Percentiles rank a stretch among this genome's conserved stretches.
Evolutionary conservation across 2,329 filamentous ascomycete species (phyloP).

Genomic region (Botrytis paeoniae): DNA sequence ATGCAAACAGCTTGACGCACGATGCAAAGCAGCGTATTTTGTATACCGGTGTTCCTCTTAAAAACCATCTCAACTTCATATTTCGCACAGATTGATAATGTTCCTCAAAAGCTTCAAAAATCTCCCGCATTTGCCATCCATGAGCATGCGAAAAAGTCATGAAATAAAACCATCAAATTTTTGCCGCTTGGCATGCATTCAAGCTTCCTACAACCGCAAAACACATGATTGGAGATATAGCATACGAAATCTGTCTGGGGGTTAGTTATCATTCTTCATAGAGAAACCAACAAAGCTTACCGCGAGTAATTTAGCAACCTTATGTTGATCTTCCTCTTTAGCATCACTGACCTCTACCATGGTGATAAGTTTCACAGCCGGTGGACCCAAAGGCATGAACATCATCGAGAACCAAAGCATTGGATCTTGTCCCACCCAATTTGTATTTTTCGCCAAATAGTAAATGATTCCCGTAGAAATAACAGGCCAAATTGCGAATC

Average conservation of each 20-base stretch:
- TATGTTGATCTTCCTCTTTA: slow-evolving; percentile 42
- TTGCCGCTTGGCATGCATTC: slow-evolving; percentile 36
- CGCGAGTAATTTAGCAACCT: slow-evolving; percentile 45
- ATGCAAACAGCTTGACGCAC: background rate
- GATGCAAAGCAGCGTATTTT: background rate
- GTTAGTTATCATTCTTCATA: background rate
- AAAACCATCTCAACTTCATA: background rate
- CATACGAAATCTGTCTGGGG: slow-evolving; percentile 38
- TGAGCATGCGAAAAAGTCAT: background rate
- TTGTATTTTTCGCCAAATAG: slow-evolving; percentile 50
- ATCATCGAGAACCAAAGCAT: slow-evolving; percentile 62
- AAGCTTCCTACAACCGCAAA: slow-evolving; percentile 41
- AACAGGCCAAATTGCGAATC: slow-evolving; percentile 60
- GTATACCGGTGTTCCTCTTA: background rate
- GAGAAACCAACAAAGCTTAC: slow-evolving; percentile 29
- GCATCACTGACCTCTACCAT: slow-evolving; percentile 45
- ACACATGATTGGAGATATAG: slow-evolving; percentile 41
- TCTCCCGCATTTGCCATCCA: background rate
- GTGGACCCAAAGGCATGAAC: slow-evolving; percentile 48
- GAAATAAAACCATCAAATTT: background rate
- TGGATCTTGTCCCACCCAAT: slow-evolving; percentile 53
- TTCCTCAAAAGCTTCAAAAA: background rate
- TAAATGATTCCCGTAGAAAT: slow-evolving; percentile 55
- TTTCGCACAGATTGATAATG: background rate
- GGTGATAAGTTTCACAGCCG: slow-evolving; percentile 48